Evolutionary conservation across 2,329 filamentous ascomycete species (phyloP).

Genomic region (Didymella pomorum): DNA sequence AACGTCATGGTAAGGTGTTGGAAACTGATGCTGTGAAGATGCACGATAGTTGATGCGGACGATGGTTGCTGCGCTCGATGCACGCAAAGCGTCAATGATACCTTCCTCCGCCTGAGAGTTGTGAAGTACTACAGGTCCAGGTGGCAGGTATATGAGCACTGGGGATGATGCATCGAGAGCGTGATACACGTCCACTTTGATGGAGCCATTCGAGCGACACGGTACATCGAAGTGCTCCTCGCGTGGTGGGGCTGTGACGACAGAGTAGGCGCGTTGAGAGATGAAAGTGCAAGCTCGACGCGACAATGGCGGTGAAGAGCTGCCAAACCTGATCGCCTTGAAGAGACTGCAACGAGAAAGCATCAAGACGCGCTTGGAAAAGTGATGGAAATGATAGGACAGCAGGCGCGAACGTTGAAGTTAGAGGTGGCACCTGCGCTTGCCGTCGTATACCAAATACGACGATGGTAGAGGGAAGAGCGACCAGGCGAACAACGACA

Average conservation of each 20-base stretch:
- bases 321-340: not conserved
- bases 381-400: conserved; percentile 9
- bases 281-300: not conserved
- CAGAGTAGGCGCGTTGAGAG: conserved; percentile 30
- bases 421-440: conserved; percentile 10
- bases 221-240: conserved; percentile 47
- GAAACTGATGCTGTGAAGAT: conserved; percentile 49
- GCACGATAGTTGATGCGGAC: conserved; percentile 58
- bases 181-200: conserved; percentile 52
- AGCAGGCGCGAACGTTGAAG: conserved; percentile 4
- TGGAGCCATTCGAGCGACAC: conserved; percentile 54
- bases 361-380: conserved; percentile 10
- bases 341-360: not conserved
- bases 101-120: conserved; percentile 38
- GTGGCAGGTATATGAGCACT: conserved; percentile 55
- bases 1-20: conserved; percentile 58
- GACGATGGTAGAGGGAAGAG: conserved; percentile 3
- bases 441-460: not conserved
- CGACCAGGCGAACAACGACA: not conserved
- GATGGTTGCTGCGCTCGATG: conserved; percentile 50
- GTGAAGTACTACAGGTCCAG: conserved; percentile 49
- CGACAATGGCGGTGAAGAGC: not conserved
- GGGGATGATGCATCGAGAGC: conserved; percentile 40
- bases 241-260: conserved; percentile 30
- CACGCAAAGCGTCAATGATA: conserved; percentile 47